phyloP scores from a whole-genome alignment of 352 stramenopile species.

The Globisporangium carolinianum region DNA sequence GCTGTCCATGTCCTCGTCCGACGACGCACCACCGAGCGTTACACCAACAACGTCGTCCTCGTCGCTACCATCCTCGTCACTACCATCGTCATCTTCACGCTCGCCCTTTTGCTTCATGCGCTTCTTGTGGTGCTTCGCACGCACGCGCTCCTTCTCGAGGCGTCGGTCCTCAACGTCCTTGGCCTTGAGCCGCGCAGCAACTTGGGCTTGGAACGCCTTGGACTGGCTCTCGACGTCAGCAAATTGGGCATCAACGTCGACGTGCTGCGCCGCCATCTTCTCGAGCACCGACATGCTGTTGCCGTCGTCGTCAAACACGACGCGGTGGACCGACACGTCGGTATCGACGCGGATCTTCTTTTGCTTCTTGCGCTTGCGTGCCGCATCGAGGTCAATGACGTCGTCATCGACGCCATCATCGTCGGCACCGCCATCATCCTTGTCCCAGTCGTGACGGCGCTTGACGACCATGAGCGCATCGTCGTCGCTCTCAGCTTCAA shows the following conservation, averaged over 20 bases:
- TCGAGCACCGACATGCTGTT: constrained; percentile 67
- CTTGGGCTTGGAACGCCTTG: constrained; percentile 51
- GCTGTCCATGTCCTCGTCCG: constrained; percentile 29
- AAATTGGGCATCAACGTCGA: constrained; percentile 29
- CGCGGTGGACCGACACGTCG: constrained; percentile 61
- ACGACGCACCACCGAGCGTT: constrained; percentile 21
- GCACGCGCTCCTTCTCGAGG: constrained; percentile 82
- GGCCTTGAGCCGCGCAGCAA: constrained; percentile 59
- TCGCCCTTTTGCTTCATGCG: constrained; percentile 81
- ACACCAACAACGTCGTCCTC: constrained; percentile 18
- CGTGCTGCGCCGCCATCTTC: constrained; percentile 39
- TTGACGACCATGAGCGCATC: constrained; percentile 92
- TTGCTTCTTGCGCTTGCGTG: constrained; percentile 70
- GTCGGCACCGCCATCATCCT: constrained; percentile 29
- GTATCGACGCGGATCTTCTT: constrained; percentile 80
- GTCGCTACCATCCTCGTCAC: constrained; percentile 27
- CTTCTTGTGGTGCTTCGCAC: constrained; percentile 87
- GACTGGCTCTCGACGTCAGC: constrained; percentile 64
- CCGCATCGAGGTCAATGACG: constrained; percentile 50
- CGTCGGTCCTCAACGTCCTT: constrained; percentile 76
- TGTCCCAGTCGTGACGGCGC: constrained; percentile 78
- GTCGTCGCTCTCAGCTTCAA: constrained; percentile 1
- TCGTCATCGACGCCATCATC: constrained; percentile 30
- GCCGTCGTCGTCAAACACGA: constrained; percentile 94
- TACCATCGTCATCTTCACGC: constrained; percentile 37